Conservation (phyloP, 495 filamentous ascomycete genomes). For the Bombardia bombarda region DNA sequence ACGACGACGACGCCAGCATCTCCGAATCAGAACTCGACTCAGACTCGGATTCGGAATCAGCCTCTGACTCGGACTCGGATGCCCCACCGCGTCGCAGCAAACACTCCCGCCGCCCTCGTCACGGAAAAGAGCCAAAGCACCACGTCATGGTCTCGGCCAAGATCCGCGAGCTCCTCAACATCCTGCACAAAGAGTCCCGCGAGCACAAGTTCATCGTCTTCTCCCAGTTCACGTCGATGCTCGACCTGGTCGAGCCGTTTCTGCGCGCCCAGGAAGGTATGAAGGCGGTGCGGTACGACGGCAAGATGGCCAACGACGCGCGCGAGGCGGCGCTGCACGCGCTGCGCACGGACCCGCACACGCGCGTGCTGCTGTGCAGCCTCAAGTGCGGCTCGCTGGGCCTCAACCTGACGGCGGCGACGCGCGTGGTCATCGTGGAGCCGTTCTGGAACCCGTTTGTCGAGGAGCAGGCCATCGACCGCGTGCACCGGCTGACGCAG, state of each 20-base stretch:
- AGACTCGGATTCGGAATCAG: slow-evolving; percentile 37
- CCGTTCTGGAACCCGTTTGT: slow-evolving; percentile 99
- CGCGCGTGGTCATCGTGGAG: slow-evolving; percentile 87
- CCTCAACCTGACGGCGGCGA: slow-evolving; percentile 89
- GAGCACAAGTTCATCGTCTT: slow-evolving; percentile 95
- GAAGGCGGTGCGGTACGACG: slow-evolving; percentile 83
- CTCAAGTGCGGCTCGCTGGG: slow-evolving; percentile 89
- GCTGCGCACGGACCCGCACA: slow-evolving; percentile 62
- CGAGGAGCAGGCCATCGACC: slow-evolving; percentile 97
- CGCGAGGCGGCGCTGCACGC: slow-evolving; percentile 72
- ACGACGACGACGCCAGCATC: slow-evolving; percentile 15
- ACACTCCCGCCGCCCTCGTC: slow-evolving; percentile 1
- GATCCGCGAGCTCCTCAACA: slow-evolving; percentile 71
- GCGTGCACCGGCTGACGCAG: slow-evolving; percentile 93
- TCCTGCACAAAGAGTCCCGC: slow-evolving; percentile 69
- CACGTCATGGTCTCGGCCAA: slow-evolving; percentile 71
- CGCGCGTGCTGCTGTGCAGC: slow-evolving; percentile 79
- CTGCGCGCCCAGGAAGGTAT: slow-evolving; percentile 57
- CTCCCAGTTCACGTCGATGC: slow-evolving; percentile 92
- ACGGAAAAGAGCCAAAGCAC: slow-evolving; percentile 24
- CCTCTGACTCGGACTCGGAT: slow-evolving; percentile 3
- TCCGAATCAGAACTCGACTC: slow-evolving; percentile 31
- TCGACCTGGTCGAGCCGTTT: slow-evolving; percentile 93
- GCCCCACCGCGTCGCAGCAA: neutral
- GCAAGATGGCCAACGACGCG: slow-evolving; percentile 86